A percentile compares a stretch with the other conserved stretches of the same genome.
Conservation (phyloP, 192 early-diverging fungal species). For the Phycomyces blakesleeanus region DNA sequence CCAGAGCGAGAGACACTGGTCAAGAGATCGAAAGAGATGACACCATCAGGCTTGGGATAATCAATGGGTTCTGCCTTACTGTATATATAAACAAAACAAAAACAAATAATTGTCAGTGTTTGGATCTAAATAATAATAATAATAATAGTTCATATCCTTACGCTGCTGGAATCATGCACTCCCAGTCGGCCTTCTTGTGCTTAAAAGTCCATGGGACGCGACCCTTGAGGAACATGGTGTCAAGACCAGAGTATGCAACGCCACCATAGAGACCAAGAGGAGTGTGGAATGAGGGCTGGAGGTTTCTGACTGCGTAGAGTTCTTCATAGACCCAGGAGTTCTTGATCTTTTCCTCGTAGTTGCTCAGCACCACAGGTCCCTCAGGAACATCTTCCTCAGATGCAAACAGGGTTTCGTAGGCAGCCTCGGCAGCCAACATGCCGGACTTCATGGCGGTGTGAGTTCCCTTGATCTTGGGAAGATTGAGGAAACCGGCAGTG, state of each 20-base stretch:
- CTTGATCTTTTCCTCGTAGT: conserved; percentile 79
- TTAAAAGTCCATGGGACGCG: conserved; percentile 91
- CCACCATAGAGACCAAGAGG: conserved; percentile 85
- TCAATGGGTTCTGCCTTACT: conserved; percentile 77
- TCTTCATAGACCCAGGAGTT: conserved; percentile 91
- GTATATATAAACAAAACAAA: conserved; percentile 6
- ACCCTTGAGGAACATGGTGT: conserved; percentile 87
- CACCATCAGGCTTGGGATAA: conserved; percentile 96
- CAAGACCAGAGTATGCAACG: conserved; percentile 83
- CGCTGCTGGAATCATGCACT: conserved; percentile 68
- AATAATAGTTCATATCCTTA: no score
- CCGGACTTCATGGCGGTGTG: conserved; percentile 99
- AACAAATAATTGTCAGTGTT: not conserved
- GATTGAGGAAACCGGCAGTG: conserved; percentile 93
- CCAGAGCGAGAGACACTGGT: conserved; percentile 89
- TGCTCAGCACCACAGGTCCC: conserved; percentile 63
- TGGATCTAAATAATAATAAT: no score
- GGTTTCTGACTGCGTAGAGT: conserved; percentile 86
- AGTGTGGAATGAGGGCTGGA: conserved; percentile 89
- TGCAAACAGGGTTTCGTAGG: conserved; percentile 57
- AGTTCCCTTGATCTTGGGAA: conserved; percentile 99
- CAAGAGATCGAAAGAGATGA: conserved; percentile 92
- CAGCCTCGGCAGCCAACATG: conserved; percentile 92
- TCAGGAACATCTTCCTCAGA: conserved; percentile 44
- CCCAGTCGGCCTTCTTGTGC: conserved; percentile 79